These are phyloP conservation scores for Raphanus sativus DNA, from an alignment of 345 rosid species.

Conservation along the genomic window DNA sequence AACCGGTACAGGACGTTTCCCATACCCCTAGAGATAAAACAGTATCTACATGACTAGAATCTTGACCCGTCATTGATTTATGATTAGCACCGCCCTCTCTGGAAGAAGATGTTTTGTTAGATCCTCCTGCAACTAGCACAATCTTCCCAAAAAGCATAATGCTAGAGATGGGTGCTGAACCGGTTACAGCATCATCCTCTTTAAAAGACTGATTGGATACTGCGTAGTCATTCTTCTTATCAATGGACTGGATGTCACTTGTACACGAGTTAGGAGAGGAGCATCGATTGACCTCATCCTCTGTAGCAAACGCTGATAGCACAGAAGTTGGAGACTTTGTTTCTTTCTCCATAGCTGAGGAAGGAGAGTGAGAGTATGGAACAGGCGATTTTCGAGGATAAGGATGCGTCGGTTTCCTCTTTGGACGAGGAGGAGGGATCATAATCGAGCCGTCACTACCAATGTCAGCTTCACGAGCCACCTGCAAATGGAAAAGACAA, in stretches of 20 bases:
- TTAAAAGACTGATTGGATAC: constrained; percentile 33
- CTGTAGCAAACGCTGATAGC: constrained; percentile 48
- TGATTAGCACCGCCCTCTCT: constrained; percentile 5
- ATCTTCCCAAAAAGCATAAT: constrained; percentile 72
- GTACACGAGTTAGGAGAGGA: constrained; percentile 63
- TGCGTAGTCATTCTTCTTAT: constrained; percentile 34
- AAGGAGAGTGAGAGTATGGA: constrained; percentile 37
- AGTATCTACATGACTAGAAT: constrained; percentile 32
- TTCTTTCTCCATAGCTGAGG: constrained; percentile 49
- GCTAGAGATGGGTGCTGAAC: constrained; percentile 32
- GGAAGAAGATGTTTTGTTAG: constrained; percentile 27
- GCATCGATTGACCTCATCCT: constrained; percentile 52
- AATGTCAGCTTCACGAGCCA: constrained; percentile 51
- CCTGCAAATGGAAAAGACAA: constrained; percentile 44
- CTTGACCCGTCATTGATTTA: constrained; percentile 12
- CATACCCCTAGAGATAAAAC: constrained; percentile 47
- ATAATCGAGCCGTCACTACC: constrained; percentile 33
- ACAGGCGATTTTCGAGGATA: constrained; percentile 70
- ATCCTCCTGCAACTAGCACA: constrained; percentile 43
- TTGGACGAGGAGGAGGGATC: constrained; percentile 93
- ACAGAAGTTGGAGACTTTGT: constrained; percentile 63
- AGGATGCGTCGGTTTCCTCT: constrained; percentile 79
- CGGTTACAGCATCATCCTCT: constrained; percentile 24
- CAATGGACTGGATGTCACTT: constrained; percentile 43
- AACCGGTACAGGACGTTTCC: constrained; percentile 48